Base-by-base conservation (phyloP, 352 stramenopile species). In the Phytophthora palmivora region DNA sequence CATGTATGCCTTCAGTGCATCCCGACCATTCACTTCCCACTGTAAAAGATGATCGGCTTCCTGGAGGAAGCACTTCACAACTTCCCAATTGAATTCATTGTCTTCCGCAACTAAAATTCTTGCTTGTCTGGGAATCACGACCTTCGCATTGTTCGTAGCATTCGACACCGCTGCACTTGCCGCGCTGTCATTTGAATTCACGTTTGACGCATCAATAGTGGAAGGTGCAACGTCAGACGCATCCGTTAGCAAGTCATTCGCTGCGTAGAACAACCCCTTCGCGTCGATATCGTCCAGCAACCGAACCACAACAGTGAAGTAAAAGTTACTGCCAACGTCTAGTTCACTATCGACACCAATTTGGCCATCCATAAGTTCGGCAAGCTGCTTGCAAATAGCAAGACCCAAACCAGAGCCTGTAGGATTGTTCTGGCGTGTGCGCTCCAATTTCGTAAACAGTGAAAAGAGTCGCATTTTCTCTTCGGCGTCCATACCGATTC, bases 321-420 rank as follows among this genome's bases (percentile, higher is more conserved):
- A 94, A 54, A 97, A 97, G 51, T 89, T 88, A 44, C 76, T 89
- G 12, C 89, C 89, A n/a, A 89, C 72, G 15, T 76, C 77, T 3
- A 94, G 67, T 42, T 92, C 74, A 53, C 80, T 94, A 32, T 96
- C 87, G 11, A 97, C 84, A 44, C 88, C 86, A 49, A 97, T 95
- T 33, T 87, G 68, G 6, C 89, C 89, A 54, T 91, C 87, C 89
- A 97, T 97, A 18, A 95, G 71, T 56, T 96, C 86, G 7, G 88
- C 85, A 26, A 97, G 82, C 56, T 95, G 84, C 59, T 95, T 95
- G 59, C 86, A 96, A 47, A 97, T 96, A 8, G 86, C 85, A 41
- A 97, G 70, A 8, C 89, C 89, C 7, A 97, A 67, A 6, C 89
- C 89, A 12, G 87, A 95, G 2, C 87, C 87, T n/a, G 87, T 95